Conservation (phyloP, 2,329 filamentous ascomycete species). For the Boeremia lycopersici region DNA sequence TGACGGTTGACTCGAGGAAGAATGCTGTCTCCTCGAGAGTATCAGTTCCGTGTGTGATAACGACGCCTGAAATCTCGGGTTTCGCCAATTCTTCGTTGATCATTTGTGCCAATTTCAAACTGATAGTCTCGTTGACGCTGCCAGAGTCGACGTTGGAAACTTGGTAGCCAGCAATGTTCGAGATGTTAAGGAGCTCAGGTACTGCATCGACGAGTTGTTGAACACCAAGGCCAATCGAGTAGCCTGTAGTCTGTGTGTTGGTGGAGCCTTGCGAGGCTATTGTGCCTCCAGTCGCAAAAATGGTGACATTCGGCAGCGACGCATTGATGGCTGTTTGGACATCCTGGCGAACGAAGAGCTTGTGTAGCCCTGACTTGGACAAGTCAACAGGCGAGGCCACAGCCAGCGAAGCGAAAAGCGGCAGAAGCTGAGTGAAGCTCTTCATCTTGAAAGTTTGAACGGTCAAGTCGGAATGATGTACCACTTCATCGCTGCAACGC, state of each 20-base stretch:
- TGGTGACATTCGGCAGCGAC: constrained; percentile 62
- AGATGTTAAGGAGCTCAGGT: constrained; percentile 60
- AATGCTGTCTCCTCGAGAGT: constrained; percentile 69
- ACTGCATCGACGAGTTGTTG: constrained; percentile 61
- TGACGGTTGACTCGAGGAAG: constrained; percentile 64
- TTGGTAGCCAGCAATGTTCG: constrained; percentile 60
- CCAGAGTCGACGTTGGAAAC: constrained; percentile 45
- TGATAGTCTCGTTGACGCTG: constrained; percentile 55
- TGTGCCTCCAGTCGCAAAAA: constrained; percentile 64
- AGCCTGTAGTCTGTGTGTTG: constrained; percentile 61
- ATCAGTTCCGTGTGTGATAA: constrained; percentile 70
- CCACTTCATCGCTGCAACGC: neutral
- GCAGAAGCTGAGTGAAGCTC: constrained; percentile 23
- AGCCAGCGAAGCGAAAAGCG: constrained; percentile 26
- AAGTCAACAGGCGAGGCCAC: constrained; percentile 31
- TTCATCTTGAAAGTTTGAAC: constrained; percentile 27
- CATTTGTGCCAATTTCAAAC: constrained; percentile 55
- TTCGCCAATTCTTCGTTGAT: constrained; percentile 58
- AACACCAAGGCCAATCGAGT: constrained; percentile 59
- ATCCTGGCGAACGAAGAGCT: constrained; percentile 38
- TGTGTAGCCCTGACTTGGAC: constrained; percentile 20
- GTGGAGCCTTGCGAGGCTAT: constrained; percentile 61
- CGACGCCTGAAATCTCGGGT: constrained; percentile 53
- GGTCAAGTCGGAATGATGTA: neutral
- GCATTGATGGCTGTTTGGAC: constrained; percentile 48